Conservation (phyloP, 192 early-diverging fungal species). For the Jimgerdemannia flammicorona region DNA sequence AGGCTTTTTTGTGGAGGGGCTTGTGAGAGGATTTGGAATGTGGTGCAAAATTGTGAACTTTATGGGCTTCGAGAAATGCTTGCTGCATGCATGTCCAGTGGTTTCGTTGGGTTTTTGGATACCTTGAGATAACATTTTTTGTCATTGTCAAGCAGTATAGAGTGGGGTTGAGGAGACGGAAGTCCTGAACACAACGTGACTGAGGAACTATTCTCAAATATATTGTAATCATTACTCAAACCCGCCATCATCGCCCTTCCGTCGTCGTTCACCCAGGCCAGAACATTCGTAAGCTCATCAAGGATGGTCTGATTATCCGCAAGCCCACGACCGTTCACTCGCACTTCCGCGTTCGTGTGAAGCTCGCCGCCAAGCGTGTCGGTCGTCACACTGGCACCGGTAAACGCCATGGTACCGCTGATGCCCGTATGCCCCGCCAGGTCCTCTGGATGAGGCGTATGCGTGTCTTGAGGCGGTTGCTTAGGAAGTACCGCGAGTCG, state of each 20-base stretch:
- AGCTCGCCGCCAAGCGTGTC: constrained; percentile 90
- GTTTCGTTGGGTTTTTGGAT: too few relatives aligned
- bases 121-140: too few relatives aligned
- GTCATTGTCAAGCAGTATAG: too few relatives aligned
- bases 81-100: too few relatives aligned
- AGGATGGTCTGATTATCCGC: constrained; percentile 95
- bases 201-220: too few relatives aligned
- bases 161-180: too few relatives aligned
- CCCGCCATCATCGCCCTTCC: not conserved
- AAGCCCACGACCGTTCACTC: constrained; percentile 88
- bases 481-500: constrained; percentile 96
- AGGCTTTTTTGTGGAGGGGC: too few relatives aligned
- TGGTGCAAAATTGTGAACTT: too few relatives aligned
- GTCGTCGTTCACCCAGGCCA: constrained; percentile 52
- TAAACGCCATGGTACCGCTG: constrained; percentile 93
- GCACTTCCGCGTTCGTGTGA: constrained; percentile 90
- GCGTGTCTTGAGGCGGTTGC: constrained; percentile 92
- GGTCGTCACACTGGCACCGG: constrained; percentile 95
- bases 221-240: too few relatives aligned
- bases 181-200: too few relatives aligned
- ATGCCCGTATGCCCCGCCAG: constrained; percentile 94
- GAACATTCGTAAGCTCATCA: constrained; percentile 96
- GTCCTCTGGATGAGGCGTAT: constrained; percentile 98
- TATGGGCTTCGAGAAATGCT: too few relatives aligned
- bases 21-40: too few relatives aligned